Base-by-base conservation (phyloP, 2,329 filamentous ascomycete genomes). In the Sclerotinia borealis region DNA sequence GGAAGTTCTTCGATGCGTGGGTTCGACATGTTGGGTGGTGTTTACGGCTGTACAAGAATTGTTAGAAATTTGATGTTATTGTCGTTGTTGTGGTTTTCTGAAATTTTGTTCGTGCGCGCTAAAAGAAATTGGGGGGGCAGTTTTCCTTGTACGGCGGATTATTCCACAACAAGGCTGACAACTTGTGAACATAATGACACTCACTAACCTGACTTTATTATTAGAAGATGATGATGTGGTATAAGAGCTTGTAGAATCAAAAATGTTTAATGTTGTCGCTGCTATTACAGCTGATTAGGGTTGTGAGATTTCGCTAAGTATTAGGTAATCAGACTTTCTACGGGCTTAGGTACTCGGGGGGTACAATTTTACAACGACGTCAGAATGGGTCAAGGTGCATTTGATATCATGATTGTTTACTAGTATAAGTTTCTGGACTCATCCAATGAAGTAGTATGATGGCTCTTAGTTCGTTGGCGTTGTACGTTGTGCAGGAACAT, bases 1-100 rank as follows among this genome's bases (percentile, higher is more conserved):
- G 91, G 89, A 75, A 99, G 87, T 83, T 99, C 95, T 85, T 99
- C 93, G 80, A 98, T 89, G 81, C 93, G 90, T 79, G 93, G 91
- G 85, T 97, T 96, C 78, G 95, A 90, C 95, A 99, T 99, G 79
- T 80, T 91, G 76, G 72, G 77, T 63, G 73, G 77, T 65, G 75
- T 73, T 78, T 64, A 75, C 70, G 72, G 73, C 71, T 73, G 62
- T 54, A 52, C 45, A 55, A 49, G 56, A 41, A 60, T 50, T 64
- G 67, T 72, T 70, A 72, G 71, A 64, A 69, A 51, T 61, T 56
- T 63, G 52, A 59, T 52, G 31, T 27, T 60, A 60, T 41, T 50
- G 47, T 61, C 41, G 56, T 52, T 63, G 27, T 49, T 64, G 62
- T 61, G 59, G 36, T 56, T 62, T 68, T 68, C 68, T 63, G 27